phyloP scores from a whole-genome alignment of 768 basidiomycete genomes.

The Mycena sanguinolenta region DNA sequence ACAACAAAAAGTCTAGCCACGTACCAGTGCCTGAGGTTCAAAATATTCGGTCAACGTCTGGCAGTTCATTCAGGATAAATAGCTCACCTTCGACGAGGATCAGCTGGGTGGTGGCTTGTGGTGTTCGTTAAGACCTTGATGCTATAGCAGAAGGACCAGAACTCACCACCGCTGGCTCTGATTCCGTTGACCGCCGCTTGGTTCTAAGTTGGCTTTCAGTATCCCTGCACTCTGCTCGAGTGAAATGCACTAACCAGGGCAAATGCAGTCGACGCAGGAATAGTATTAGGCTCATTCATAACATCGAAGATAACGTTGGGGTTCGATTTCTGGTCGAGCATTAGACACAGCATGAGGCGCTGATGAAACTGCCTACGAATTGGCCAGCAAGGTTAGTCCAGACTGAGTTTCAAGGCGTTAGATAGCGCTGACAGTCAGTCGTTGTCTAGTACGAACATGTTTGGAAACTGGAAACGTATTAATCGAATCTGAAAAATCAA shows the following conservation, averaged over 20 bases:
- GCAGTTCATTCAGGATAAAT: neutral
- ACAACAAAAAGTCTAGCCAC: neutral
- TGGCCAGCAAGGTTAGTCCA: slow-evolving; percentile 69
- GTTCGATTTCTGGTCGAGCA: slow-evolving; percentile 55
- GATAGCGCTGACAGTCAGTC: neutral
- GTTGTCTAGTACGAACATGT: slow-evolving; percentile 53
- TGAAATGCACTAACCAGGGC: slow-evolving; percentile 53
- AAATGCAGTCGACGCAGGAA: slow-evolving; percentile 65
- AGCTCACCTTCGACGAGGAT: slow-evolving; percentile 61
- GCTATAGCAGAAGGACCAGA: too few relatives aligned
- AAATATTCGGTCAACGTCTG: neutral
- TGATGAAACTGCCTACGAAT: slow-evolving; percentile 58
- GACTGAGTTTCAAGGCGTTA: slow-evolving; percentile 47
- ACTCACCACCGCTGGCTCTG: slow-evolving; percentile 60
- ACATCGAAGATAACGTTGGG: slow-evolving; percentile 68
- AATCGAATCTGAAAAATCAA: neutral
- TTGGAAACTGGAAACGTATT: slow-evolving; percentile 54
- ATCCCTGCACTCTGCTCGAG: neutral
- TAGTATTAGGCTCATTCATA: slow-evolving; percentile 59
- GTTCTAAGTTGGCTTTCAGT: slow-evolving; percentile 49
- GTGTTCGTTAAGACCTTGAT: neutral
- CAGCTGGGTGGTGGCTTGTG: slow-evolving; percentile 64
- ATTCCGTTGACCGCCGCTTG: slow-evolving; percentile 80
- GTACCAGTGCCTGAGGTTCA: slow-evolving; percentile 35
- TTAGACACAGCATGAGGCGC: neutral